Conservation (phyloP, 2,329 filamentous ascomycete genomes). For the Chrysoporthe cubensis region DNA sequence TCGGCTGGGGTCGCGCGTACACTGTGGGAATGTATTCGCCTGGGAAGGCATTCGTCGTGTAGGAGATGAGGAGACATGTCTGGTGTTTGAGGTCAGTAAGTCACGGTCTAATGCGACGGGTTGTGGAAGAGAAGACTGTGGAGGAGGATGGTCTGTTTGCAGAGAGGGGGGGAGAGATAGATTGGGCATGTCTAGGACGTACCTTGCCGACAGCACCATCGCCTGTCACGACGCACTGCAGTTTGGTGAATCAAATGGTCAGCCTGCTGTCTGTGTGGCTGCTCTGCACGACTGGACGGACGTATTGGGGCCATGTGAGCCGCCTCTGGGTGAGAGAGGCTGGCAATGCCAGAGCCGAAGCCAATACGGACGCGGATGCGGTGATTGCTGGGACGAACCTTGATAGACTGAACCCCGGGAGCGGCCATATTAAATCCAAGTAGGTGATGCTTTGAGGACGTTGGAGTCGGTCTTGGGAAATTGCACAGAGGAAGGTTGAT, state of each 20-base stretch:
- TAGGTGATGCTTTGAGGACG: conserved; percentile 13
- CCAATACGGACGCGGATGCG: conserved; percentile 18
- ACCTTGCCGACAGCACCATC: conserved; percentile 99
- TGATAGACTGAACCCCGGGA: conserved; percentile 86
- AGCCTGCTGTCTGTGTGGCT: conserved; percentile 33
- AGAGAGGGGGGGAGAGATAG: not conserved
- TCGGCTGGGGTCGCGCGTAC: conserved; percentile 47
- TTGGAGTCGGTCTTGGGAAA: conserved; percentile 1
- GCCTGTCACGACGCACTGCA: conserved; percentile 95
- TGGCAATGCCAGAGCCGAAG: conserved; percentile 15
- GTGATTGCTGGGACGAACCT: conserved; percentile 61
- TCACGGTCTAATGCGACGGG: not conserved
- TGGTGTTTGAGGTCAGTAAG: conserved; percentile 42
- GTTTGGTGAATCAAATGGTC: conserved; percentile 36
- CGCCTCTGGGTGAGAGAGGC: not conserved
- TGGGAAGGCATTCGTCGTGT: conserved; percentile 99
- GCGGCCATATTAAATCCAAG: conserved; percentile 69
- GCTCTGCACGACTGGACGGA: not conserved
- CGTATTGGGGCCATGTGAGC: not conserved
- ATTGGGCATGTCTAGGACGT: conserved; percentile 37
- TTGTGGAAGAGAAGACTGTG: not conserved
- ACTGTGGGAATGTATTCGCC: conserved; percentile 99
- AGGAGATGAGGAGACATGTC: conserved; percentile 99
- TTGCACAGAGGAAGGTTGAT: conserved; percentile 2
- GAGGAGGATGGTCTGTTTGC: not conserved